Evolutionary conservation across 2,329 filamentous ascomycete genomes (phyloP).

Genomic region (Helotiales sp.): DNA sequence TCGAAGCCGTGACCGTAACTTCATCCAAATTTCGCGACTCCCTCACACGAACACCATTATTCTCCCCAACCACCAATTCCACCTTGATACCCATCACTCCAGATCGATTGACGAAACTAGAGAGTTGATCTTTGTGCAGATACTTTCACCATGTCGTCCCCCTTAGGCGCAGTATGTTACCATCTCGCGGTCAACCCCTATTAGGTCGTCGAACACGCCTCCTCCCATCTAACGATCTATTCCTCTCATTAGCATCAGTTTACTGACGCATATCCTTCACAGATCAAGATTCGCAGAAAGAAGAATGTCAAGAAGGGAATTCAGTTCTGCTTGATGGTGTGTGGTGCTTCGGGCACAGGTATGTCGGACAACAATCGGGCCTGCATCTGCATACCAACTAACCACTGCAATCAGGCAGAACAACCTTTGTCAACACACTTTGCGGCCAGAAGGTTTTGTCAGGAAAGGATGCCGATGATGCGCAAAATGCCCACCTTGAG

Average conservation of each 20-base stretch:
- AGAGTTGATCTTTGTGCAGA: constrained; percentile 11
- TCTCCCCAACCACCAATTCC: constrained; percentile 17
- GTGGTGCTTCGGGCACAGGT: constrained; percentile 98
- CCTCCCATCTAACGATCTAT: constrained; percentile 30
- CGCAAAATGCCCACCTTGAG: constrained; percentile 84
- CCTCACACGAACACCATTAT: constrained; percentile 19
- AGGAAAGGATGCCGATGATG: constrained; percentile 92
- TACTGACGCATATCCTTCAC: constrained; percentile 34
- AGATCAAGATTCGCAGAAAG: constrained; percentile 99
- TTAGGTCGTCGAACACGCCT: constrained; percentile 30
- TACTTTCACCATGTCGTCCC: constrained; percentile 48
- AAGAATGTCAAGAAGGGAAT: constrained; percentile 94
- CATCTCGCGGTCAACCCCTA: constrained; percentile 28
- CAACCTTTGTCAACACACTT: constrained; percentile 98
- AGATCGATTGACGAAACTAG: constrained; percentile 12
- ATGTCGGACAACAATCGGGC: constrained; percentile 41
- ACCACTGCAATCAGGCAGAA: constrained; percentile 66
- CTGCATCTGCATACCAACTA: constrained; percentile 11
- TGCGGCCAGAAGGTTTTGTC: constrained; percentile 91
- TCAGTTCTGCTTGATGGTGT: constrained; percentile 99
- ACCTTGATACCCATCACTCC: constrained; percentile 16
- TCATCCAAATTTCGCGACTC: constrained; percentile 30
- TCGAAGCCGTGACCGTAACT: constrained; percentile 25
- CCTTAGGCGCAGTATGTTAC: constrained; percentile 50
- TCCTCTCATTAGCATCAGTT: constrained; percentile 21